Percentiles rank a stretch among this genome's conserved stretches.
Evolutionary conservation across 1,284 basidiomycete species (phyloP).

Genomic region (Psilocybe mexicana): DNA sequence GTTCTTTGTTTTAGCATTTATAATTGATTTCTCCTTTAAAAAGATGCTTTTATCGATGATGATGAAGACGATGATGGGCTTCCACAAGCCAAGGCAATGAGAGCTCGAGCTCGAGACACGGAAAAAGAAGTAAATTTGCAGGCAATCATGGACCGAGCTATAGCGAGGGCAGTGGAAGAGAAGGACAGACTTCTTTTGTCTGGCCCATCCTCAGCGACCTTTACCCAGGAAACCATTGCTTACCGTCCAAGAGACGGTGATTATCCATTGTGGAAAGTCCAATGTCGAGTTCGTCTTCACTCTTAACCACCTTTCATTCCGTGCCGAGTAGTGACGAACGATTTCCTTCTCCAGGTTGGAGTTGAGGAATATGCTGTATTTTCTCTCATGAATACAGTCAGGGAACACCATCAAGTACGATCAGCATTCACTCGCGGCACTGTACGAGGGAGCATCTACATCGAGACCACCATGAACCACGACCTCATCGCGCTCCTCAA

Average conservation of each 20-base stretch:
- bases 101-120: not conserved
- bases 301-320: not conserved
- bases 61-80: not conserved
- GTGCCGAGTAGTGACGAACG: too few species aligned
- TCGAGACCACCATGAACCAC: slow-evolving; percentile 11
- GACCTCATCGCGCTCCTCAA: slow-evolving; percentile 2
- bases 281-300: slow-evolving; percentile 4
- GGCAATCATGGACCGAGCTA: not conserved
- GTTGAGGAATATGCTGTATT: not conserved
- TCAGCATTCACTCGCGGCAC: slow-evolving; percentile 6
- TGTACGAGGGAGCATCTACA: slow-evolving; percentile 8
- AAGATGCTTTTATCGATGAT: not conserved
- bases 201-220: too few species aligned
- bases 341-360: not conserved
- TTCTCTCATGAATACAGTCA: not conserved
- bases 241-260: not conserved
- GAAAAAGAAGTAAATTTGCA: not conserved
- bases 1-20: not conserved
- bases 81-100: not conserved
- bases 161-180: too few species aligned
- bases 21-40: not conserved
- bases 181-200: too few species aligned
- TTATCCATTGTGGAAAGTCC: slow-evolving; percentile 7
- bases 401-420: not conserved
- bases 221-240: not conserved